Evolutionary conservation across 306 rosid species (phyloP).

Genomic region (Quercus ilex): DNA sequence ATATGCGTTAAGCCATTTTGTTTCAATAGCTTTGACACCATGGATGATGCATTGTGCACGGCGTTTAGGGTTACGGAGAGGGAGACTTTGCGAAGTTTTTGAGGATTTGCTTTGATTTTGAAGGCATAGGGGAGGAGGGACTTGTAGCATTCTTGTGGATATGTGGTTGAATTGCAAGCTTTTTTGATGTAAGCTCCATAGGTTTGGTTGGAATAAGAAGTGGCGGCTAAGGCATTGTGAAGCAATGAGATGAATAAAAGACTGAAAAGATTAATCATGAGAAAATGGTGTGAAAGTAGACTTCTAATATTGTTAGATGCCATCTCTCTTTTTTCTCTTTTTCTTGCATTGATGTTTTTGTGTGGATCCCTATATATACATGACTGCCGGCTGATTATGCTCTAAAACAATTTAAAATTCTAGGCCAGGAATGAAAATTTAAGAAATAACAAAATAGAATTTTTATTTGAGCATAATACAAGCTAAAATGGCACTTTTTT

Average conservation of each 20-base stretch:
- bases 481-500: too few species aligned
- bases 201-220: not conserved
- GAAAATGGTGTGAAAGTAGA: not conserved
- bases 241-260: conserved; percentile 24
- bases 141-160: conserved; percentile 32
- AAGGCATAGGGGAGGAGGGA: conserved; percentile 38
- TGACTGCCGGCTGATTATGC: not conserved
- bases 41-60: not conserved
- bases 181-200: conserved; percentile 24
- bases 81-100: conserved; percentile 24
- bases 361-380: conserved; percentile 25
- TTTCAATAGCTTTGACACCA: conserved; percentile 7
- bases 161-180: conserved; percentile 34
- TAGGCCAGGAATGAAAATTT: not conserved
- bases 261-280: conserved; percentile 9
- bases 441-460: not conserved
- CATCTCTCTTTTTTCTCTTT: conserved; percentile 9
- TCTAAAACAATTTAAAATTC: not conserved
- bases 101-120: conserved; percentile 21
- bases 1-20: conserved; percentile 12
- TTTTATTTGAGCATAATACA: not conserved
- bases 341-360: conserved; percentile 13
- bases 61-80: conserved; percentile 25
- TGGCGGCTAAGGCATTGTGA: conserved; percentile 13
- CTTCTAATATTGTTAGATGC: not conserved